phyloP scores from a whole-genome alignment of 345 rosid genomes.

The Heritiera littoralis region DNA sequence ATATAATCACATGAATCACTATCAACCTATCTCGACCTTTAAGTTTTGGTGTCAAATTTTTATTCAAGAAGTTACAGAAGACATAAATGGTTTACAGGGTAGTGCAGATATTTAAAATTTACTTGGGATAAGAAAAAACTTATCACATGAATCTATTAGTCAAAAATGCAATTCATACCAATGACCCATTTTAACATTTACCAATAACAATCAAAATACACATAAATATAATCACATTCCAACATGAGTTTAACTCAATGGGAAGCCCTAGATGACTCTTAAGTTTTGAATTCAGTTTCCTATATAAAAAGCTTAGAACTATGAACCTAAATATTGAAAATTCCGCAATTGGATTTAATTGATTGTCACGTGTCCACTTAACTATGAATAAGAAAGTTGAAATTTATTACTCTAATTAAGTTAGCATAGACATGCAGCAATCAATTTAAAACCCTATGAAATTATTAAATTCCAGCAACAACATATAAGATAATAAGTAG shows the following conservation, averaged over 20 bases:
- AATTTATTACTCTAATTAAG: background rate
- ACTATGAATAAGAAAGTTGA: background rate
- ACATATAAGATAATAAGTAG: background rate
- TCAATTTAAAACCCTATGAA: background rate
- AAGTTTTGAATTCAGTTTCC: background rate
- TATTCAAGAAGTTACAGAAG: background rate
- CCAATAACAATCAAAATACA: background rate
- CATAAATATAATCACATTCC: background rate
- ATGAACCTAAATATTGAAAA: background rate
- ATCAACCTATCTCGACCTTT: background rate
- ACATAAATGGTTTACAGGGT: background rate
- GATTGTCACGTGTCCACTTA: background rate
- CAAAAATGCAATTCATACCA: background rate
- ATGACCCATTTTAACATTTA: constrained; percentile 1
- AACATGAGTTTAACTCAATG: background rate
- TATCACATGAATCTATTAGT: background rate
- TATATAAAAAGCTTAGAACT: background rate
- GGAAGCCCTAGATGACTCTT: background rate
- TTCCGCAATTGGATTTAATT: background rate
- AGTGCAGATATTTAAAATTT: background rate
- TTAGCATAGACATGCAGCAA: background rate
- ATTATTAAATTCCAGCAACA: background rate
- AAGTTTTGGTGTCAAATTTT: background rate
- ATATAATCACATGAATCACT: background rate
- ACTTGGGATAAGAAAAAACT: background rate